phyloP scores from a whole-genome alignment of 495 filamentous ascomycete genomes.

The Penicillium desertorum region DNA sequence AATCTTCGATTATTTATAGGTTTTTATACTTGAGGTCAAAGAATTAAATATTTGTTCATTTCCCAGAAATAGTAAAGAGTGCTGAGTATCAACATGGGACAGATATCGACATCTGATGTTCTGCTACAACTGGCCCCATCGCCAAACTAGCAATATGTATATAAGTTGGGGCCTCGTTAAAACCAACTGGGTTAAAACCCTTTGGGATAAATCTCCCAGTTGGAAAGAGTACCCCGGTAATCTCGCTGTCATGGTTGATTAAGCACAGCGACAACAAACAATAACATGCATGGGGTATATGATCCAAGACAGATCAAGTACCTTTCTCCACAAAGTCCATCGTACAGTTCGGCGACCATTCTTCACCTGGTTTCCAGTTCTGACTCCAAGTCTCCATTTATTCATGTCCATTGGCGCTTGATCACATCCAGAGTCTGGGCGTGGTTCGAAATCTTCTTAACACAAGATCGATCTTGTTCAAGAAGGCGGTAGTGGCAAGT shows the following conservation, averaged over 20 bases:
- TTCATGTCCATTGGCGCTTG: no score
- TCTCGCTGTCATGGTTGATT: not conserved
- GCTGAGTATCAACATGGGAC: not conserved
- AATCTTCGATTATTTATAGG: not conserved
- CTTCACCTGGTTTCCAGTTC: no score
- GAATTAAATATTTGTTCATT: not conserved
- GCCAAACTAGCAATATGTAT: not conserved
- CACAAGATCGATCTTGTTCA: no score
- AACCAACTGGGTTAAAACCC: slow-evolving; percentile 7
- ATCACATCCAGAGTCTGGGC: no score
- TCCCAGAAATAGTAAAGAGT: not conserved
- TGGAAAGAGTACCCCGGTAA: slow-evolving; percentile 1
- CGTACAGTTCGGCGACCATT: no score
- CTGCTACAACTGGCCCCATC: no score
- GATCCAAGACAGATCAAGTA: no score
- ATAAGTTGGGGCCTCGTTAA: slow-evolving; percentile 9
- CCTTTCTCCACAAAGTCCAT: no score
- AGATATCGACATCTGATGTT: not conserved
- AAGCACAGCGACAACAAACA: not conserved
- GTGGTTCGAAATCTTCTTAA: no score
- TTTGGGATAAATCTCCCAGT: not conserved
- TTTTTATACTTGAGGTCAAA: not conserved
- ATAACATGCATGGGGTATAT: not conserved
- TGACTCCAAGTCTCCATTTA: no score
- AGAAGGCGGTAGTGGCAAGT: no score